Base-by-base conservation (phyloP, 2,329 filamentous ascomycete genomes). In the Gyromitra esculenta region DNA sequence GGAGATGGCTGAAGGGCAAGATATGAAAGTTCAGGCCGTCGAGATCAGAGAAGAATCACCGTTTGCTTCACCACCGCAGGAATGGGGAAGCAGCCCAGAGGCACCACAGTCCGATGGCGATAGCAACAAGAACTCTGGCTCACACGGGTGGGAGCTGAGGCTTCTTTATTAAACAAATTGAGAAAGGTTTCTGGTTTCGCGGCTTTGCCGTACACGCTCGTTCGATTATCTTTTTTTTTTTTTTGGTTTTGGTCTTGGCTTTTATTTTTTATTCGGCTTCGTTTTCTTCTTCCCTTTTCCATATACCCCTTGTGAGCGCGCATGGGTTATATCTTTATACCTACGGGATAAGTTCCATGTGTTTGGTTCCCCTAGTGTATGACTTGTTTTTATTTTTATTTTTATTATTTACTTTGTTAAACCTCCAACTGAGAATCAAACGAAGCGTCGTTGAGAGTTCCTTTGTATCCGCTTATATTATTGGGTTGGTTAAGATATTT, bases 1-100 rank as follows among this genome's bases (percentile, higher is more conserved):
- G 57, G 91, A 95, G 83, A 86, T 98, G 67, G 88, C 90, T 1
- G 96, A 99, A 84, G 94, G 94, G 41, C 93, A 98, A 83, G 95
- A 97, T 81, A 96, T 98, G 91, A 85, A 87, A 48, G 88, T 88
- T 54, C 89, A 91, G 80, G 88, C 91, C 75, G 87, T 92, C 73
- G 91, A 96, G 80, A 86, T 92, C 57, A 79, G 85, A 73, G 82
- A 85, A 64, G 83, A 85, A 66, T 83, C 81, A 48, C 76, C 81
- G 13, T 79, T 82, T 81, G 75, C 83, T 57, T 76, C 81, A 56
- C 84, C 83, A 82, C 88, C 85, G 82, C 86, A 84, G 81, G 87
- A 87, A 82, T 89, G 85, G 87, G 85, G 85, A 82, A 69, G 59
- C 75, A 76, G 72, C 85, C 84, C 73, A 39, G 68, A 79, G 35